Conservation (phyloP, 148 eudicot species). For the Persicaria maculosa region DNA sequence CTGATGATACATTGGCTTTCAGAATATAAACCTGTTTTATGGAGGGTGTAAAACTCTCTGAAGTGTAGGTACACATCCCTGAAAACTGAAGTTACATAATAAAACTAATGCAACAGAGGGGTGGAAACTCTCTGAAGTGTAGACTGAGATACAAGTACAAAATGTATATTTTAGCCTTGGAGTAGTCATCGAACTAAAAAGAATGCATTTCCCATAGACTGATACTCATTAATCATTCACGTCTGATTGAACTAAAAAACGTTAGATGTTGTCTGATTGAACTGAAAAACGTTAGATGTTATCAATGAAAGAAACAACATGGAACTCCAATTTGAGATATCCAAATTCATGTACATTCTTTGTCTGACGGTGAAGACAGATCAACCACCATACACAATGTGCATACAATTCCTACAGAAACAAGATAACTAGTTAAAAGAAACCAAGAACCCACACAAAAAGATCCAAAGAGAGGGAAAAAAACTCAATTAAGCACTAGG, state of each 20-base stretch:
- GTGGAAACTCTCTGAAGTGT: background rate
- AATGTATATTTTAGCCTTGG: background rate
- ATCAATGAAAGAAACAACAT: constrained; percentile 2
- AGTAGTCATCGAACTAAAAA: background rate
- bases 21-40: too few species aligned
- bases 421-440: background rate
- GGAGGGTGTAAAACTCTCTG: too few species aligned
- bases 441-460: background rate
- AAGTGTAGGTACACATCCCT: too few species aligned
- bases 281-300: too few species aligned
- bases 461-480: background rate
- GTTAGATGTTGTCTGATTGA: background rate
- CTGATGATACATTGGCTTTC: too few species aligned
- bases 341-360: constrained; percentile 4
- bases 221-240: background rate
- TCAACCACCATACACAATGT: background rate
- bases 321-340: constrained; percentile 2
- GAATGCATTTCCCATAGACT: background rate
- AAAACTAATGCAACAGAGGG: too few species aligned
- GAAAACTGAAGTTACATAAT: too few species aligned
- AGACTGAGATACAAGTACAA: background rate
- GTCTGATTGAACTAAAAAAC: background rate
- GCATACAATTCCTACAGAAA: background rate
- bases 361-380: constrained; percentile 4
- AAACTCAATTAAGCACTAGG: background rate